Evolutionary conservation across 2,329 filamentous ascomycete genomes (phyloP).

Genomic region (Aspergillus proliferans): DNA sequence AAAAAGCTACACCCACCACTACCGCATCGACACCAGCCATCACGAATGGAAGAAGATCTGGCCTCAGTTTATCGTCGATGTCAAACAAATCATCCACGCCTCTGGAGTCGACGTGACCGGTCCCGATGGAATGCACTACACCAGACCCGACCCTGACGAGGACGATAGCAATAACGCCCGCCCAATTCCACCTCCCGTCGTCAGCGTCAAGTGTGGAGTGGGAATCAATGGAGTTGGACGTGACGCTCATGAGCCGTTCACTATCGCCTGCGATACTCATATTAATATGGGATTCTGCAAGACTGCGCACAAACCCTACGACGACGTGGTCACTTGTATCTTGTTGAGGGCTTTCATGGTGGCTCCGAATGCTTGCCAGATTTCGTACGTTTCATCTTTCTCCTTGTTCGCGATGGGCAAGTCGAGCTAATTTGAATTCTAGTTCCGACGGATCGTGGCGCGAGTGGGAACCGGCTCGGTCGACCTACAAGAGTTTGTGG

Average conservation of each 20-base stretch:
- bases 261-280: neutral
- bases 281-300: neutral
- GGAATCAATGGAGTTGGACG: neutral
- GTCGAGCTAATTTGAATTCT: neutral
- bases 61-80: neutral
- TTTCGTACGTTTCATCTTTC: neutral
- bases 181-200: neutral
- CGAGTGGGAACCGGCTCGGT: constrained; percentile 1
- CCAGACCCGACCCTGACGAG: neutral
- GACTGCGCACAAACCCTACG: neutral
- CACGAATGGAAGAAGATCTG: neutral
- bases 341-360: neutral
- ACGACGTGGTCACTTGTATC: neutral
- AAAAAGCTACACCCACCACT: neutral
- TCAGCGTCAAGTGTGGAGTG: neutral
- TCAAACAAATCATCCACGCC: neutral
- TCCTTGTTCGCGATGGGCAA: neutral
- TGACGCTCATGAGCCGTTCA: neutral
- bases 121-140: neutral
- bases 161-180: neutral
- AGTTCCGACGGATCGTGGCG: neutral
- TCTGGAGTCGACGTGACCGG: neutral
- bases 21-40: neutral
- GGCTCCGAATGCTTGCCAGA: neutral
- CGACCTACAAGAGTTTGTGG: neutral